Evolutionary conservation across 108 stramenopile species (phyloP).

Genomic region (Cyclotella baltica): DNA sequence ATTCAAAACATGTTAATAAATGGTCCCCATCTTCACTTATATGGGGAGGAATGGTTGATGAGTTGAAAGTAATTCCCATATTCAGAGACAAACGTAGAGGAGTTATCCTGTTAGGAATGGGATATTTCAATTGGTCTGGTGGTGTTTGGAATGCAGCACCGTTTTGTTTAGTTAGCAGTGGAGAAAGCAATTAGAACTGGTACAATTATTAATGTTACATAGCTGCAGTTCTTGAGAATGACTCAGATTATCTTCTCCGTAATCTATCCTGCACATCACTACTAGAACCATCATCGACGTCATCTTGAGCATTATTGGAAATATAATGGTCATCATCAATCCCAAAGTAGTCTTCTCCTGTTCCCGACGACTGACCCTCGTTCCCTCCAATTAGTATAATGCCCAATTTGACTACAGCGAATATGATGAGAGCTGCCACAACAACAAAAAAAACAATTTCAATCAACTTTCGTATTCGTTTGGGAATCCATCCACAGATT

Average conservation of each 20-base stretch:
- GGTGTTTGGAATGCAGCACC: constrained; percentile 40
- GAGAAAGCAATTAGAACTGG: not conserved
- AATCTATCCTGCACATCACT: not conserved
- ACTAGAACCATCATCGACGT: not conserved
- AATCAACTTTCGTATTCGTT: constrained; percentile 37
- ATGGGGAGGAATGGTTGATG: constrained; percentile 52
- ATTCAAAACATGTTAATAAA: constrained; percentile 22
- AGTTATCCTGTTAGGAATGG: constrained; percentile 37
- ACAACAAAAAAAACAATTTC: constrained; percentile 35
- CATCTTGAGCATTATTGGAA: not conserved
- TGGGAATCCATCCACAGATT: constrained; percentile 49
- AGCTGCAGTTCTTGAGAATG: too few species aligned
- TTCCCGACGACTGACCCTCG: constrained; percentile 6
- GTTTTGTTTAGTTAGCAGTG: constrained; percentile 35
- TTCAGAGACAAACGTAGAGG: constrained; percentile 1
- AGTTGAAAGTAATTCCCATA: constrained; percentile 31
- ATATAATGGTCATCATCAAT: constrained; percentile 24
- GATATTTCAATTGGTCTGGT: constrained; percentile 42
- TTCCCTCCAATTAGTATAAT: constrained; percentile 22
- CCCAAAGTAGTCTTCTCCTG: not conserved
- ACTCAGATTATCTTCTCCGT: not conserved
- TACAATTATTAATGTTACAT: not conserved
- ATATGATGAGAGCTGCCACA: constrained; percentile 26
- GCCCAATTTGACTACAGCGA: constrained; percentile 35
- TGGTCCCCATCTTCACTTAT: constrained; percentile 35